These are phyloP conservation scores for Penicillium italicum DNA, from an alignment of 2,329 filamentous ascomycete genomes.

Conservation along the genomic window DNA sequence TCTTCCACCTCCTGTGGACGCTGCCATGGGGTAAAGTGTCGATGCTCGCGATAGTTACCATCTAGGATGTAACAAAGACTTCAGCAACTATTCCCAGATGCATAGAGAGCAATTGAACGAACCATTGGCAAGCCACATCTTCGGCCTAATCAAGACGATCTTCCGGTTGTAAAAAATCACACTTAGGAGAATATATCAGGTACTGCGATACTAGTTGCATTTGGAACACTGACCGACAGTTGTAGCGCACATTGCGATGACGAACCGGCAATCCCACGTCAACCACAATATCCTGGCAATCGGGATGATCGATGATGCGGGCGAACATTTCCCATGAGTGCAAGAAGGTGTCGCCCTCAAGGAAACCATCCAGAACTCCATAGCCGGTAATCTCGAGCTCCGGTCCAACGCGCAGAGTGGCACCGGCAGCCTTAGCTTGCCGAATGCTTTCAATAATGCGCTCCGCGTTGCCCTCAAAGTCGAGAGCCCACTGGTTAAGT, in stretches of 20 bases:
- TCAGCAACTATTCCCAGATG: neutral
- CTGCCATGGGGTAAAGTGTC: constrained; percentile 64
- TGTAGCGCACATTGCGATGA: constrained; percentile 62
- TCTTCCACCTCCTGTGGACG: constrained; percentile 56
- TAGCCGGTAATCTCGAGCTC: constrained; percentile 54
- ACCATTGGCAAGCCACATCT: constrained; percentile 65
- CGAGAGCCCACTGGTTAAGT: constrained; percentile 53
- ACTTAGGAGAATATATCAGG: constrained; percentile 11
- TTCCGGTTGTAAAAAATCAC: constrained; percentile 63
- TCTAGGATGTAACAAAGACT: constrained; percentile 33
- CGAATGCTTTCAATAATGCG: constrained; percentile 63
- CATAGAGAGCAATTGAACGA: constrained; percentile 3
- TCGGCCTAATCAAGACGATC: constrained; percentile 69
- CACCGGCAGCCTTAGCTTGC: constrained; percentile 57
- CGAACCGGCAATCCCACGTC: constrained; percentile 51
- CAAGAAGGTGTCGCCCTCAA: constrained; percentile 55
- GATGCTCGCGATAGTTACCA: constrained; percentile 61
- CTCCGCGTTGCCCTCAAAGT: constrained; percentile 61
- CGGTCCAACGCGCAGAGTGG: constrained; percentile 59
- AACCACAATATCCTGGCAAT: constrained; percentile 20
- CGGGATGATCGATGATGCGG: constrained; percentile 58
- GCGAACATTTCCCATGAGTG: constrained; percentile 62
- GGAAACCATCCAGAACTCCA: constrained; percentile 60
- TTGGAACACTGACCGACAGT: constrained; percentile 48
- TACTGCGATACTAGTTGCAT: neutral